Conservation (phyloP, 2,329 filamentous ascomycete genomes). For the Diaporthe velutina region DNA sequence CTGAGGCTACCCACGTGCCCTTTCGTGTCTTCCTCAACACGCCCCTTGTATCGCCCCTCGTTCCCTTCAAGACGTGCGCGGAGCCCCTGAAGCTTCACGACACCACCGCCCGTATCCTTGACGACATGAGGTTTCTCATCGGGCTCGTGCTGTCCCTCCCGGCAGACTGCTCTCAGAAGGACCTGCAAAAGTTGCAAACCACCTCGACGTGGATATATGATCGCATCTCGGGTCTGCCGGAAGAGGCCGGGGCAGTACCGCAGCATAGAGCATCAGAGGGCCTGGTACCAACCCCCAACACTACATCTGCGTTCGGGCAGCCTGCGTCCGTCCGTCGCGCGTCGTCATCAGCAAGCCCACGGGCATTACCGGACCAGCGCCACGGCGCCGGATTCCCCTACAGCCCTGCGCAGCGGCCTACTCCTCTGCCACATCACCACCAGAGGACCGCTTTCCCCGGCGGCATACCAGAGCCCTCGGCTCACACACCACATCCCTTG, state of each 20-base stretch:
- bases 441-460: neutral
- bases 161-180: conserved; percentile 48
- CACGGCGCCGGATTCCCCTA: neutral
- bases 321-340: neutral
- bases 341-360: neutral
- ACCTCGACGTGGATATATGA: conserved; percentile 56
- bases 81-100: conserved; percentile 59
- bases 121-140: conserved; percentile 64
- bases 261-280: neutral
- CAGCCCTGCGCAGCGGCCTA: neutral
- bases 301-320: neutral
- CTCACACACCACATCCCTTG: neutral
- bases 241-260: conserved; percentile 33
- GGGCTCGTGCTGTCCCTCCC: conserved; percentile 57
- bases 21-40: conserved; percentile 61
- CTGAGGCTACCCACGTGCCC: conserved; percentile 52
- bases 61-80: conserved; percentile 57
- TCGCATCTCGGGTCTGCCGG: conserved; percentile 50
- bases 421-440: too few species aligned
- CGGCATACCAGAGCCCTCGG: neutral
- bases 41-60: conserved; percentile 58
- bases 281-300: conserved; percentile 18
- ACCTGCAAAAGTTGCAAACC: conserved; percentile 54
- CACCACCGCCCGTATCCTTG: conserved; percentile 62
- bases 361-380: neutral